phyloP scores from a whole-genome alignment of 345 rosid species.

The Toxicodendron radicans region DNA sequence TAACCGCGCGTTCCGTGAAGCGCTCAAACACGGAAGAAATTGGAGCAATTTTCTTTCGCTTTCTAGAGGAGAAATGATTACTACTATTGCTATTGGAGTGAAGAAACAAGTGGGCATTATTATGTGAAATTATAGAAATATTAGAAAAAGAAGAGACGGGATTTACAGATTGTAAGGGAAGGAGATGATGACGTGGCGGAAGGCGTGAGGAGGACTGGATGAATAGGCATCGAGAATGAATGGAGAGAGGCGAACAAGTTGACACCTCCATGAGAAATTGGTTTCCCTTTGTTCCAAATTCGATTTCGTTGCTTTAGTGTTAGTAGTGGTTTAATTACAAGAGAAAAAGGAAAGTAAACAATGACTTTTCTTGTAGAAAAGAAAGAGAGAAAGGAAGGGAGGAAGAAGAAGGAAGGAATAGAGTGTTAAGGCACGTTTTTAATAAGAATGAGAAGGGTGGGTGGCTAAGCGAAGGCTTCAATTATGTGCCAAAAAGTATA shows the following conservation, averaged over 20 bases:
- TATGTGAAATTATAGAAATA: slow-evolving; percentile 44
- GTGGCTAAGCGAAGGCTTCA: too few relatives aligned
- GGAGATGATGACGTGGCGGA: slow-evolving; percentile 23
- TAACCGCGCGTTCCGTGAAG: slow-evolving; percentile 80
- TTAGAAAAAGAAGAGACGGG: slow-evolving; percentile 50
- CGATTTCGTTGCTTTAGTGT: neutral
- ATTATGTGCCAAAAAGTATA: neutral
- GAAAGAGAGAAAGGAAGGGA: slow-evolving; percentile 9
- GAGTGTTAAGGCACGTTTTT: slow-evolving; percentile 22
- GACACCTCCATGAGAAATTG: slow-evolving; percentile 48
- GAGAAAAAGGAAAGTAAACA: neutral
- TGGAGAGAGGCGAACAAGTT: slow-evolving; percentile 52
- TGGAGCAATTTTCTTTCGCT: slow-evolving; percentile 42
- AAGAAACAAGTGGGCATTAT: slow-evolving; percentile 22
- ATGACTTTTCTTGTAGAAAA: slow-evolving; percentile 8
- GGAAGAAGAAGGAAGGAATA: slow-evolving; percentile 39
- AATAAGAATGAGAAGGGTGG: neutral
- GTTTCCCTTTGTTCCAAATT: neutral
- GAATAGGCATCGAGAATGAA: slow-evolving; percentile 47
- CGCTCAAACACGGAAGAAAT: slow-evolving; percentile 85
- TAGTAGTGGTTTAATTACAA: neutral
- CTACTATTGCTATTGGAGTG: neutral
- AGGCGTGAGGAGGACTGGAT: slow-evolving; percentile 18
- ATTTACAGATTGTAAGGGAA: slow-evolving; percentile 28
- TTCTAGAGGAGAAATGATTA: slow-evolving; percentile 16